Evolutionary conservation across 2,329 filamentous ascomycete genomes (phyloP).

Genomic region (Ophiocordyceps robertsii): DNA sequence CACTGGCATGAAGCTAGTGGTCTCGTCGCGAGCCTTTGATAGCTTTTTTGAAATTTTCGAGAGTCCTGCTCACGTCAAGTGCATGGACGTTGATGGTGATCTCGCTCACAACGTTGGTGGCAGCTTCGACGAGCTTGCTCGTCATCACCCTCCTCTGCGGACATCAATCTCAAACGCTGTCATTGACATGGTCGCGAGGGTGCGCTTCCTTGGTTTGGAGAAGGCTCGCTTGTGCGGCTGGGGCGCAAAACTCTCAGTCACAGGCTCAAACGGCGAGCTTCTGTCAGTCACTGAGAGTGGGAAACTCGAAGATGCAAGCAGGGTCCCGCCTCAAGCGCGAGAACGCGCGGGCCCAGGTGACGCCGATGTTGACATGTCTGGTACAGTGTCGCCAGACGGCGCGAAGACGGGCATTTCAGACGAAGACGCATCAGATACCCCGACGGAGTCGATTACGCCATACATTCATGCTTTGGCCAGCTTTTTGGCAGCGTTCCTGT

Average conservation of each 20-base stretch:
- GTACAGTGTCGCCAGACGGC: constrained; percentile 22
- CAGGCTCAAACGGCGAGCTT: constrained; percentile 42
- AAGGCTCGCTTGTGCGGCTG: constrained; percentile 57
- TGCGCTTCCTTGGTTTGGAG: constrained; percentile 58
- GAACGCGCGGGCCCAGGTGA: constrained; percentile 20
- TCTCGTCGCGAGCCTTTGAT: constrained; percentile 67
- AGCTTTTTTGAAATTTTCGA: constrained; percentile 95
- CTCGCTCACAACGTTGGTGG: constrained; percentile 63
- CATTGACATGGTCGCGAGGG: constrained; percentile 74
- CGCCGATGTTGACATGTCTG: constrained; percentile 53
- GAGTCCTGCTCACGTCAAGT: constrained; percentile 75
- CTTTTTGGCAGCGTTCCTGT: constrained; percentile 64
- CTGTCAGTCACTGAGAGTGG: constrained; percentile 38
- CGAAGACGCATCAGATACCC: constrained; percentile 10
- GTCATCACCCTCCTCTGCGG: constrained; percentile 80
- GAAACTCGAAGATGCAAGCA: constrained; percentile 12
- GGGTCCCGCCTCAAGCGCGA: constrained; percentile 24
- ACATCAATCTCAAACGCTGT: constrained; percentile 72
- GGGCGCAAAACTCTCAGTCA: constrained; percentile 66
- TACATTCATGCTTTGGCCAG: constrained; percentile 66
- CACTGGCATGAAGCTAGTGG: constrained; percentile 74
- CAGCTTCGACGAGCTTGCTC: constrained; percentile 85
- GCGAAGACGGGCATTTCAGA: constrained; percentile 4
- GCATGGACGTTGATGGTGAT: constrained; percentile 59
- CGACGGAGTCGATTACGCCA: constrained; percentile 34